Base-by-base conservation (phyloP, 768 basidiomycete species). In the Pleurotus citrinopileatus region DNA sequence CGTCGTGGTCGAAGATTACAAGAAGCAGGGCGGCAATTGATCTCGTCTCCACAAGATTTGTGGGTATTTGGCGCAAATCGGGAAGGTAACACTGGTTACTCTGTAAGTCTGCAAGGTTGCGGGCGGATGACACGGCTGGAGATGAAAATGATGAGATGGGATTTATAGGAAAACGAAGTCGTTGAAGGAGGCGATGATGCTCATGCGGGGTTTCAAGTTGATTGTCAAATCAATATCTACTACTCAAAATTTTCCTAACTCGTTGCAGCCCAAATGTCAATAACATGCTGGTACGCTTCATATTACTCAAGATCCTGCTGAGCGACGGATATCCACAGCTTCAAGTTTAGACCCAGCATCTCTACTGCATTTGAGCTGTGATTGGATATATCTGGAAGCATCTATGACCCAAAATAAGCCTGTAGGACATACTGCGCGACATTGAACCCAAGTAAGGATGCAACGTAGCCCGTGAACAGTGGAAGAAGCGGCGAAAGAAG, bases 401-500 rank as follows among this genome's bases (percentile, higher is more conserved):
- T n/a, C 58, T 65, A 71, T 62, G 67, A 69, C 52, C 85, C 84
- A 68, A 97, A 96, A 72, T 98, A 94, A 50, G 80, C 77, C 45
- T 73, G 73, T 9, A 98, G 78, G n/a, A 87, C 88, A 73, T 87
- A 78, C 65, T 86, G 83, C 19, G 93, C 87, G 55, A 96, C 80
- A 65, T 97, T 97, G 76, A 95, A 93, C 5, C 95, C 95, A 27
- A 97, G 73, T 52, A 98, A 72, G 19, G 91, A 92, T 34, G 91
- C 74, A 54, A 96, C 79, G 69, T 94, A 98, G 56, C 87, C 86
- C 25, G 80, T 85, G 63, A 96, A 90, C 42, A 96, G 73, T 20
- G 95, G 92, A 22, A 97, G 75, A 38, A 98, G 71, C 2, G 95
- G 96, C 10, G 93, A 84, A n/a, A 98, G 82, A 42, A 98, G 80